Evolutionary conservation across 2,329 filamentous ascomycete species (phyloP), one percentile per base, ranked within the genome.

Genomic region (Penicillium sp.): DNA sequence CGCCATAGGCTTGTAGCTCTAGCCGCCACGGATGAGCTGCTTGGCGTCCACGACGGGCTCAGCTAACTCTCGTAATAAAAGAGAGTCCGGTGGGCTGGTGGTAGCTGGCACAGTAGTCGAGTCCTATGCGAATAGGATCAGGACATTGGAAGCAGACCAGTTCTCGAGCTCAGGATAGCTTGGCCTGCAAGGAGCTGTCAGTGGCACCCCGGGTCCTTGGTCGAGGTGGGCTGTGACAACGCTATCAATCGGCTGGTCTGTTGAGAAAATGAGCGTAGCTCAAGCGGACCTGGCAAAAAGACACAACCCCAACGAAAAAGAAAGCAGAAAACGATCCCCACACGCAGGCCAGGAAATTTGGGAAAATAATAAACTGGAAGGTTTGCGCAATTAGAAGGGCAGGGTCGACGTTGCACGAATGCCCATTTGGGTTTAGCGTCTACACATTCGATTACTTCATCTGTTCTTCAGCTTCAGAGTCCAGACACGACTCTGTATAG

Each of bases 1-100:
- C 50, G 80, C 76, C 80, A 81, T 82, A 27, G 36, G 18, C 25
- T 25, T 50, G 40, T 50, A 31, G 25, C 49, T 34, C n/a, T 42
- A 38, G 18, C 34, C 28, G 49, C 34, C 43, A 47, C 31, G 25
- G 29, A 25, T 30, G 18, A 33, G 48, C 38, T 41, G 36, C 37
- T 46, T 8, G n/a, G 30, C 18, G 27, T 41, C 43, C 42, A 46
- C 31, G 22, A 29, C 14, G 41, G 36, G 43, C 38, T 36, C 18
- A 31, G 28, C 19, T 31, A 25, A 11, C 36, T 25, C 18, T 27
- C 29, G 12, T 27, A 27, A 25, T 19, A 14, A 33, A 33, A 29
- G 18, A 33, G 19, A 33, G 27, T 28, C 19, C 27, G 30, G 22
- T 39, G 30, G 25, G n/a, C 29, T 25, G 29, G 29, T 28, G 36